phyloP scores from a whole-genome alignment of 129 eudicot genomes.

The Flaveria bidentis region DNA sequence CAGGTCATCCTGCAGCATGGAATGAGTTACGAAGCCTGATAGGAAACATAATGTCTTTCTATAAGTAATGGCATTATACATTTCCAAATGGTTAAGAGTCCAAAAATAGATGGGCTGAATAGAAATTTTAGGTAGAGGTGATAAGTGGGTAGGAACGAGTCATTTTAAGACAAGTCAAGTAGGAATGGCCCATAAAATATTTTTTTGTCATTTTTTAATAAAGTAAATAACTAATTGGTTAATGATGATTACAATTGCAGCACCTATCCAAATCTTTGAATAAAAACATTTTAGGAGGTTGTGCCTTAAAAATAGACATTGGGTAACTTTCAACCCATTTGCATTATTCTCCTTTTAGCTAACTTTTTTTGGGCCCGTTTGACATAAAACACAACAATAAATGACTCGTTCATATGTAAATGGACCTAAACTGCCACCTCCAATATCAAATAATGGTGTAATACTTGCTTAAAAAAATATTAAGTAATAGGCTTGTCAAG shows the following conservation, averaged over 20 bases:
- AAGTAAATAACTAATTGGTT: background rate
- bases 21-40: constrained; percentile 12
- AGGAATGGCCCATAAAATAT: too few species aligned
- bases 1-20: constrained; percentile 70
- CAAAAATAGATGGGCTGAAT: background rate
- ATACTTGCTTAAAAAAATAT: too few species aligned
- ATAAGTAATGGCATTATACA: background rate
- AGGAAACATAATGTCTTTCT: background rate
- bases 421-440: background rate
- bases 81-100: background rate
- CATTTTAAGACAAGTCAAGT: background rate
- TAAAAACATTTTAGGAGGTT: background rate
- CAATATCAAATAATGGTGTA: too few species aligned
- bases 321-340: background rate
- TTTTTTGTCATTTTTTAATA: too few species aligned
- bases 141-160: background rate
- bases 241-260: background rate
- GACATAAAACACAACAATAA: background rate
- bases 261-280: background rate
- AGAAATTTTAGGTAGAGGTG: background rate
- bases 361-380: background rate
- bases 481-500: too few species aligned
- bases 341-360: background rate
- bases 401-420: background rate
- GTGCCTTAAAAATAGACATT: background rate